Evolutionary conservation across 2,329 filamentous ascomycete species (phyloP).

Genomic region (Cladophialophora bantiana): DNA sequence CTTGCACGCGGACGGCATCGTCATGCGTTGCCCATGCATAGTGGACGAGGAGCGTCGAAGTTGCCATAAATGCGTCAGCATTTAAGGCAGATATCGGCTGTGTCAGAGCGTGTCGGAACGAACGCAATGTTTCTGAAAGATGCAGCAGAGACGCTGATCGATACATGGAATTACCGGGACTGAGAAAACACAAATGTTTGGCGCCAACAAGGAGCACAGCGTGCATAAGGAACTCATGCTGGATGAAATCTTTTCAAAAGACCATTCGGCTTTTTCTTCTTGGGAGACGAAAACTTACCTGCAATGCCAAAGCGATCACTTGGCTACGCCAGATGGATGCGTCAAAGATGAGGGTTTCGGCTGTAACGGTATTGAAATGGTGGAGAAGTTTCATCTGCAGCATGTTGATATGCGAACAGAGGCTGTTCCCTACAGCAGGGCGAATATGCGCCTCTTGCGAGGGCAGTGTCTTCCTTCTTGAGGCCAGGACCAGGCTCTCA

Average conservation of each 20-base stretch:
- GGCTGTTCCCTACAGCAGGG: not conserved
- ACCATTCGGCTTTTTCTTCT: not conserved
- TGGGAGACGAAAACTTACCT: not conserved
- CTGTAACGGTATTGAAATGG: conserved; percentile 9
- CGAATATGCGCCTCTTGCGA: not conserved
- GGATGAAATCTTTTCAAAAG: not conserved
- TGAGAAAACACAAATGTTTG: conserved; percentile 1
- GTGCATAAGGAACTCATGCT: conserved; percentile 18
- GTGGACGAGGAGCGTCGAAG: conserved; percentile 11
- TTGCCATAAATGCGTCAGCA: conserved; percentile 9
- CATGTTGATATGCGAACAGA: conserved; percentile 8
- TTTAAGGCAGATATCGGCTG: not conserved
- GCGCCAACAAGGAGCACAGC: conserved; percentile 8
- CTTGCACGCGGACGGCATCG: not conserved
- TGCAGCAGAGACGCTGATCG: conserved; percentile 5
- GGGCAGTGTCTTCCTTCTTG: not conserved
- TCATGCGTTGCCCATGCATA: conserved; percentile 12
- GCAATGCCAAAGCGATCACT: not conserved
- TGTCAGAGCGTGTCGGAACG: conserved; percentile 5
- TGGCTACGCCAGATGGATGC: not conserved
- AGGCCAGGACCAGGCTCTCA: not conserved
- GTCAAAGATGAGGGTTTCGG: conserved; percentile 8
- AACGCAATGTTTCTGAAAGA: conserved; percentile 1
- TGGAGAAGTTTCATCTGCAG: conserved; percentile 16
- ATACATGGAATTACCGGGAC: not conserved